phyloP scores from a whole-genome alignment of 2,329 filamentous ascomycete species.

The Pseudocercospora musae region DNA sequence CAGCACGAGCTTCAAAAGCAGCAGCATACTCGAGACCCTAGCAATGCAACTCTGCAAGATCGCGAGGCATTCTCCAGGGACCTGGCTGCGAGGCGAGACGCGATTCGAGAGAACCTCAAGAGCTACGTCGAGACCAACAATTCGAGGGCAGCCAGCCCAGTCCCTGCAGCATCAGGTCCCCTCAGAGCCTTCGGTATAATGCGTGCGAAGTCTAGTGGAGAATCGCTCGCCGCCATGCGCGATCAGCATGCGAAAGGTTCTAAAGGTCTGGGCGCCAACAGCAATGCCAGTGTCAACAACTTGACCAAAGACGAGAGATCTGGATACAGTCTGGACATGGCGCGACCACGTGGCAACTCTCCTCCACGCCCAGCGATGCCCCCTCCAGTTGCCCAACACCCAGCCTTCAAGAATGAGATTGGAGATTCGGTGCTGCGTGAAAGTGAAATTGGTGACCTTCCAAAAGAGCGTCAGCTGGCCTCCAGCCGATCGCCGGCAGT shows the following conservation, averaged over 20 bases:
- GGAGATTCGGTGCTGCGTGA: conserved; percentile 10
- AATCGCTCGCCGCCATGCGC: conserved; percentile 56
- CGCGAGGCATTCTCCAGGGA: conserved; percentile 71
- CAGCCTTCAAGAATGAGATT: conserved; percentile 23
- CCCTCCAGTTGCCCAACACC: conserved; percentile 21
- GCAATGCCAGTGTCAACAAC: conserved; percentile 35
- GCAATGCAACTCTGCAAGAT: conserved; percentile 53
- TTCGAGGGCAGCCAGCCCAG: conserved; percentile 36
- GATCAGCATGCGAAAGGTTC: conserved; percentile 52
- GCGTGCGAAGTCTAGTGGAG: conserved; percentile 63
- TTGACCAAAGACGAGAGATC: conserved; percentile 17
- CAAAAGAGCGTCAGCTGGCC: conserved; percentile 18
- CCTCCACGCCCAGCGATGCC: conserved; percentile 22
- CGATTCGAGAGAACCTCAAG: conserved; percentile 70
- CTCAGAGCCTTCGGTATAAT: conserved; percentile 63
- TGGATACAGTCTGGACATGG: conserved; percentile 25
- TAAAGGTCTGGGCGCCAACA: conserved; percentile 56
- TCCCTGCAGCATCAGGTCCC: conserved; percentile 34
- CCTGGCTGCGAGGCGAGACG: conserved; percentile 65
- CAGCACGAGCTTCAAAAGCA: conserved; percentile 48
- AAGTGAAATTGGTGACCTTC: conserved; percentile 6
- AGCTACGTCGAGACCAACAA: conserved; percentile 61
- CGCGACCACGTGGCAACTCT: conserved; percentile 26
- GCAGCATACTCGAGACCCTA: conserved; percentile 48
- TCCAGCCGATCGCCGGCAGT: conserved; percentile 13